Percentiles rank a stretch among this genome's conserved stretches.
These are phyloP conservation scores for Vachellia pachyceras DNA, from an alignment of 306 rosid species.

Conservation along the genomic window DNA sequence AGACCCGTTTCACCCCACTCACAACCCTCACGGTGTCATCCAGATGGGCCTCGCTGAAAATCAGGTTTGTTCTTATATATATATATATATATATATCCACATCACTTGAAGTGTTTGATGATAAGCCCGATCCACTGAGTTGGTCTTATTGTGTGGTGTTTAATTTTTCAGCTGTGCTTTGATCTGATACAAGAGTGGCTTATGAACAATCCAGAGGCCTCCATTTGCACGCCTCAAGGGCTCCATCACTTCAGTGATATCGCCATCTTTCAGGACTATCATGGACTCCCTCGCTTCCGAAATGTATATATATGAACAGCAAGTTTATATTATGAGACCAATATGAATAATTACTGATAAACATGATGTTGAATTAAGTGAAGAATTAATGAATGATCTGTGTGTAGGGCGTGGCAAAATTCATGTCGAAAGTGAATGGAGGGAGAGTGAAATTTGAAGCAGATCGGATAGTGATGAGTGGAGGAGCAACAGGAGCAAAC, in stretches of 20 bases:
- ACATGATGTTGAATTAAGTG: not conserved
- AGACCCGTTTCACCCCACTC: conserved; percentile 54
- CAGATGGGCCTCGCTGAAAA: conserved; percentile 83
- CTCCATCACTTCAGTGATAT: conserved; percentile 49
- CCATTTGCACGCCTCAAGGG: conserved; percentile 64
- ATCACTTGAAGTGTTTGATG: not conserved
- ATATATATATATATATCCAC: not conserved
- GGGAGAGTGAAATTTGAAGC: conserved; percentile 48
- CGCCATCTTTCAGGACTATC: conserved; percentile 67
- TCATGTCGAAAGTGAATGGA: conserved; percentile 13
- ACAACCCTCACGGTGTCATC: conserved; percentile 60
- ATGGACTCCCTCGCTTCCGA: conserved; percentile 64
- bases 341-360: too few species aligned
- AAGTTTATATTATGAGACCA: too few species aligned
- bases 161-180: conserved; percentile 46
- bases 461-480: conserved; percentile 62
- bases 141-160: not conserved
- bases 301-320: conserved; percentile 37
- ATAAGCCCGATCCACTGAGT: not conserved
- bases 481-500: conserved; percentile 80
- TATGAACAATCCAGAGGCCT: conserved; percentile 56
- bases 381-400: not conserved
- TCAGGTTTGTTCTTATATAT: conserved; percentile 49
- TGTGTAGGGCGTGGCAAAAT: conserved; percentile 49
- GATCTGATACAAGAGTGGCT: conserved; percentile 61